Percentiles rank a stretch among this genome's conserved stretches.
These are phyloP conservation scores for Scheffersomyces quercinus DNA, from an alignment of 1,139 yeast genomes.

Conservation along the genomic window DNA sequence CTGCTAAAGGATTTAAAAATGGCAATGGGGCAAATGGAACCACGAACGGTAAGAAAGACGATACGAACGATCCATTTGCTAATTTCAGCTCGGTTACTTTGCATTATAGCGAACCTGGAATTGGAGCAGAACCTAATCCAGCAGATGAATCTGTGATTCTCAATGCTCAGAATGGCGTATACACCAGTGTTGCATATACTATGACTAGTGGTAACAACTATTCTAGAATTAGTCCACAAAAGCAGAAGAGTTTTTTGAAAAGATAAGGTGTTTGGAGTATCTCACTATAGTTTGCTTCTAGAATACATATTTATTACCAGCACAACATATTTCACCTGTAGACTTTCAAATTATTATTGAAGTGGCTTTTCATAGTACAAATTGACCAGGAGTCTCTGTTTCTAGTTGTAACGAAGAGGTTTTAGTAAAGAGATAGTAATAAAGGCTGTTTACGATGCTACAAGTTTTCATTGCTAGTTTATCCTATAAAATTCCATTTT, in stretches of 20 bases:
- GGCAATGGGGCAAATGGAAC: not conserved
- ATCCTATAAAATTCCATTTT: too few species aligned
- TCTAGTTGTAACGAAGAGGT: too few species aligned
- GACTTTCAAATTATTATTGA: too few species aligned
- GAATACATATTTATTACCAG: too few species aligned
- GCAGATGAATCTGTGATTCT: slow-evolving; percentile 45
- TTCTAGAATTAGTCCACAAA: slow-evolving; percentile 26
- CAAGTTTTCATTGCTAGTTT: too few species aligned
- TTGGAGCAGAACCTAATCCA: slow-evolving; percentile 22
- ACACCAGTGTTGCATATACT: slow-evolving; percentile 70
- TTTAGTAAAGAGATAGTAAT: too few species aligned
- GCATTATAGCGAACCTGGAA: slow-evolving; percentile 59
- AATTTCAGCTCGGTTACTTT: slow-evolving; percentile 87
- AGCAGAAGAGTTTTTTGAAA: slow-evolving; percentile 34
- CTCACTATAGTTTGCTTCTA: too few species aligned
- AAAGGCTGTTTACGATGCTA: too few species aligned
- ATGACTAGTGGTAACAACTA: slow-evolving; percentile 31
- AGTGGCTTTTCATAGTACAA: too few species aligned
- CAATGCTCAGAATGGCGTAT: slow-evolving; percentile 46
- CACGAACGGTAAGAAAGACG: slow-evolving; percentile 14
- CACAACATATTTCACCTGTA: too few species aligned
- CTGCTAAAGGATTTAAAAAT: slow-evolving; percentile 6
- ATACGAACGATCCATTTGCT: slow-evolving; percentile 72
- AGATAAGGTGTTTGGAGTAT: slow-evolving; percentile 8
- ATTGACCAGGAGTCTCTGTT: too few species aligned